phyloP scores from a whole-genome alignment of 768 basidiomycete genomes.

The Xanthoconium stramineum region DNA sequence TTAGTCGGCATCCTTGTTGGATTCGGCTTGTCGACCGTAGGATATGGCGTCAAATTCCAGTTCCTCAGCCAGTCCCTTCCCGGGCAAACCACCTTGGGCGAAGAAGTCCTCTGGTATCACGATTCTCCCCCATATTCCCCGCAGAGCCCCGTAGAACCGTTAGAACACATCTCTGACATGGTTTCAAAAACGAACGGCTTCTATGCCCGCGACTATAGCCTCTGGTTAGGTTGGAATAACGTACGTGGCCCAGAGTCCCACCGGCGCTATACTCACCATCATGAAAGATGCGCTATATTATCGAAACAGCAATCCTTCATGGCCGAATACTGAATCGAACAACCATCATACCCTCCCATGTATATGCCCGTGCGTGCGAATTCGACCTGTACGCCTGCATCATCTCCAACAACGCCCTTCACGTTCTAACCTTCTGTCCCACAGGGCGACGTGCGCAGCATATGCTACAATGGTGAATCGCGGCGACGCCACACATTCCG shows the following conservation, averaged over 20 bases:
- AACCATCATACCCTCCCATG: conserved; percentile 42
- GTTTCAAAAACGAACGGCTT: conserved; percentile 41
- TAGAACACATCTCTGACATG: conserved; percentile 33
- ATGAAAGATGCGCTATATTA: conserved; percentile 45
- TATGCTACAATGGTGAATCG: conserved; percentile 46
- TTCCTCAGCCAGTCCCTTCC: conserved; percentile 17
- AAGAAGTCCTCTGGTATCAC: conserved; percentile 13
- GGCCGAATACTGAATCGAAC: conserved; percentile 42
- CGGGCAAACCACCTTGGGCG: conserved; percentile 2
- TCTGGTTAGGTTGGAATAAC: conserved; percentile 52
- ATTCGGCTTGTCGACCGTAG: conserved; percentile 20
- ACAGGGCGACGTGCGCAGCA: conserved; percentile 36
- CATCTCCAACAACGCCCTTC: not conserved
- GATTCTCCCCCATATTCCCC: not conserved
- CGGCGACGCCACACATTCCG: conserved; percentile 36
- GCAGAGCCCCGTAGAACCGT: conserved; percentile 9
- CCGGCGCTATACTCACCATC: not conserved
- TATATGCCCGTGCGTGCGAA: conserved; percentile 47
- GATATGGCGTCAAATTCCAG: conserved; percentile 12
- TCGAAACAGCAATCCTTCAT: conserved; percentile 43
- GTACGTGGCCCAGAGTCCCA: conserved; percentile 17
- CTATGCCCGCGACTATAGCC: conserved; percentile 44
- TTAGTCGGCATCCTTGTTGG: conserved; percentile 29
- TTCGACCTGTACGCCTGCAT: conserved; percentile 26
- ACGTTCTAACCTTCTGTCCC: not conserved